phyloP scores from a whole-genome alignment of 2,329 filamentous ascomycete species.

The Colletotrichum sp. region DNA sequence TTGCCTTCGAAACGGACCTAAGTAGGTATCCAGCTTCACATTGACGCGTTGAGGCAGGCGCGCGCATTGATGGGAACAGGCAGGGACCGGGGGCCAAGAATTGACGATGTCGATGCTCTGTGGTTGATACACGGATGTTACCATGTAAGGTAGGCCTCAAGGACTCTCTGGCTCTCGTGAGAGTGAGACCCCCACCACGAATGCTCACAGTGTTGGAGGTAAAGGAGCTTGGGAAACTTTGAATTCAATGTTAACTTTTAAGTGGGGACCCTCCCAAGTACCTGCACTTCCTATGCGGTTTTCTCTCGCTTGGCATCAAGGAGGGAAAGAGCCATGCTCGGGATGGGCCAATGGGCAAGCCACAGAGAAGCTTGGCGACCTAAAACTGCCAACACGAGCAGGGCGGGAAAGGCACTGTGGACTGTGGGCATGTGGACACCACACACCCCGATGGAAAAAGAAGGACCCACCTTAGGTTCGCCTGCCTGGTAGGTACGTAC shows the following conservation, averaged over 20 bases:
- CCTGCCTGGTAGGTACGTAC: not conserved
- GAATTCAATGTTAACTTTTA: not conserved
- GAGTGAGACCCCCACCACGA: not conserved
- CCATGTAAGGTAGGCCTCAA: not conserved
- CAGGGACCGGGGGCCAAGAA: not conserved
- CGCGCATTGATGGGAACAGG: not conserved
- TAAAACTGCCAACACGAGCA: not conserved
- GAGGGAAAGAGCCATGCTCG: not conserved
- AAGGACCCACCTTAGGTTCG: too few relatives aligned
- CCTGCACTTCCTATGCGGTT: not conserved
- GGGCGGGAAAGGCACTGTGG: not conserved
- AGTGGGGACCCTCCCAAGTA: not conserved
- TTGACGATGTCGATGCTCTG: not conserved
- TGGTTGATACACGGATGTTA: not conserved
- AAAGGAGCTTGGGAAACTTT: not conserved
- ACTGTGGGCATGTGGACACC: not conserved
- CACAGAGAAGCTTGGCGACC: not conserved
- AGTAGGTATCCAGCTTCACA: not conserved
- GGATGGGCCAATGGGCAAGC: not conserved
- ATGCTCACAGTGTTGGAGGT: not conserved
- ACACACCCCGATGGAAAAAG: not conserved
- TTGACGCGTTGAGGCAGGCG: not conserved
- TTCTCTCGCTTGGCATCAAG: not conserved
- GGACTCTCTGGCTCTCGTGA: not conserved
- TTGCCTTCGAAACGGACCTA: not conserved